A percentile compares a stretch with the other conserved stretches of the same genome.
phyloP scores from a whole-genome alignment of 495 filamentous ascomycete genomes.

The Hypoxylon rickii region DNA sequence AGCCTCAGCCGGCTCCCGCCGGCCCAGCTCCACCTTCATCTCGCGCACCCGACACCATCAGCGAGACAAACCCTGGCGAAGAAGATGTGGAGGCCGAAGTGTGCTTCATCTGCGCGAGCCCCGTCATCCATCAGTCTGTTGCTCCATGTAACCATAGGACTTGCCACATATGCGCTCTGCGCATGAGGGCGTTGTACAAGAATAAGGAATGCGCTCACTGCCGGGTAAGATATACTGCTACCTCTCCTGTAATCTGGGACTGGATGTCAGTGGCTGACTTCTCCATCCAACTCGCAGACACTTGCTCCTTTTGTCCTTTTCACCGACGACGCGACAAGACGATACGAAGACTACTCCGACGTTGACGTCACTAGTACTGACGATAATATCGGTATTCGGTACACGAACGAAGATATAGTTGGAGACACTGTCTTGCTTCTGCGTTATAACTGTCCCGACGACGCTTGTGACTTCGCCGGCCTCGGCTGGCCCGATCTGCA shows the following conservation, averaged over 20 bases:
- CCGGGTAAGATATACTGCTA: conserved; percentile 63
- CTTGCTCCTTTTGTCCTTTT: conserved; percentile 86
- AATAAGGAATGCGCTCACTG: conserved; percentile 94
- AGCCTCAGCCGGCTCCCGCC: neutral
- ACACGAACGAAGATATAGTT: conserved; percentile 82
- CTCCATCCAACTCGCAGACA: conserved; percentile 55
- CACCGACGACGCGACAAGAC: conserved; percentile 78
- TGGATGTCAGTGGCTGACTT: conserved; percentile 34
- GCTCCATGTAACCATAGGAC: conserved; percentile 93
- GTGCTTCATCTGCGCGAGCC: conserved; percentile 96
- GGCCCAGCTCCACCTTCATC: neutral
- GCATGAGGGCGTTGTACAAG: conserved; percentile 91
- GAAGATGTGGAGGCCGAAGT: conserved; percentile 73
- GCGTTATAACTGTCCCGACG: conserved; percentile 94
- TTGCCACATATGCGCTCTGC: conserved; percentile 91
- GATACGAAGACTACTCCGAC: conserved; percentile 78
- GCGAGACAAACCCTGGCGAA: conserved; percentile 21
- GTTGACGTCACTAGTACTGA: conserved; percentile 75
- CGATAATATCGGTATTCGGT: conserved; percentile 85
- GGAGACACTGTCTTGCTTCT: conserved; percentile 85
- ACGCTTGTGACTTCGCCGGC: conserved; percentile 84
- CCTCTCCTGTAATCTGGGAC: neutral
- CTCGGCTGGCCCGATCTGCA: conserved; percentile 92
- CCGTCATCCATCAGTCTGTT: conserved; percentile 79
- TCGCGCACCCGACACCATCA: conserved; percentile 2